A percentile compares a stretch with the other conserved stretches of the same genome.
Conservation (phyloP, 768 basidiomycete genomes). For the Kondoa subrosea region DNA sequence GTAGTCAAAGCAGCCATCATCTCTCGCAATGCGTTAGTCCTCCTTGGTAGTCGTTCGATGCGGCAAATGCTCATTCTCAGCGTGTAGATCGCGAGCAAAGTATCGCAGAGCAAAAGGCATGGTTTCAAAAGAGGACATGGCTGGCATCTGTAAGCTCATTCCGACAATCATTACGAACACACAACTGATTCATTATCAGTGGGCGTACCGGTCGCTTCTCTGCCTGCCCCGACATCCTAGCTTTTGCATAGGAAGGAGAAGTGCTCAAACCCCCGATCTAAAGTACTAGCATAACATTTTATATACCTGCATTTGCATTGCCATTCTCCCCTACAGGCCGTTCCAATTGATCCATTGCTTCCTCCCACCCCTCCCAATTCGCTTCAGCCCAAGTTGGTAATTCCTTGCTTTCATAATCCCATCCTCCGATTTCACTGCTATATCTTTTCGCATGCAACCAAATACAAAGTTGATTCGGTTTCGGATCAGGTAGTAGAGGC, state of each 20-base stretch:
- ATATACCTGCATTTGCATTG: too few relatives aligned
- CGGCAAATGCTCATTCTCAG: background rate
- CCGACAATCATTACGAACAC: too few relatives aligned
- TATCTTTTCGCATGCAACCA: constrained; percentile 78
- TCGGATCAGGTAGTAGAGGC: constrained; percentile 81
- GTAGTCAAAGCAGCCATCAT: background rate
- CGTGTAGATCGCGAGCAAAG: constrained; percentile 3
- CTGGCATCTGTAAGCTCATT: constrained; percentile 5
- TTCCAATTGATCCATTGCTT: background rate
- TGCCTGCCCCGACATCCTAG: background rate
- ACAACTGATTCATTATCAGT: too few relatives aligned
- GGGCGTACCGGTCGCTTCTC: too few relatives aligned
- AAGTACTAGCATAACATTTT: too few relatives aligned
- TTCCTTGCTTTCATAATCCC: constrained; percentile 59
- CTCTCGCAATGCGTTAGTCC: constrained; percentile 5
- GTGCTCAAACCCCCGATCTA: too few relatives aligned
- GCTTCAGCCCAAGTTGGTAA: constrained; percentile 70
- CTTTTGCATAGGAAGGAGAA: background rate
- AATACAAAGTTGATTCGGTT: constrained; percentile 80
- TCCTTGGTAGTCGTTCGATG: background rate
- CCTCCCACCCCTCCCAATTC: constrained; percentile 26
- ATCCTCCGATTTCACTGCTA: constrained; percentile 52
- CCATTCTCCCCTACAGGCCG: background rate
- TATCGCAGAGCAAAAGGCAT: constrained; percentile 3
- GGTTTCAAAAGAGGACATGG: background rate